Evolutionary conservation across 2,329 filamentous ascomycete genomes (phyloP), one percentile per base, ranked within the genome.

Genomic region (Aspergillus sp.): DNA sequence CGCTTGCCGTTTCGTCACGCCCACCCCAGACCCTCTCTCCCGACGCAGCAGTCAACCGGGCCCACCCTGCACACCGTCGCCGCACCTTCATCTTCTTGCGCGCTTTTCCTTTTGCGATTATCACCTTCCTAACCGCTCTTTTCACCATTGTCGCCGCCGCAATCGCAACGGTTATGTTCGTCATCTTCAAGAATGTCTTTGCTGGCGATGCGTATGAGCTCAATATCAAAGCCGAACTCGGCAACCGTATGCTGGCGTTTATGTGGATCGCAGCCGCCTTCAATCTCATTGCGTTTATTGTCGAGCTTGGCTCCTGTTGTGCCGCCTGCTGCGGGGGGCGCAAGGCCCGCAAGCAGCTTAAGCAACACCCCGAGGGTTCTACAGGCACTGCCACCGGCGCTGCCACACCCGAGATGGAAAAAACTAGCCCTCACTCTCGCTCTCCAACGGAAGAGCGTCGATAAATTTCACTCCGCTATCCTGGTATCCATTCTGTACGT

Each of bases 241-340:
- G 92, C 6, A 75, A 73, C 37, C 82, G 85, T 64, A 93, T 96
- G 89, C 84, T 96, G 67, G 89, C 79, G 0, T 96, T 96, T 70
- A 93, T 96, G 88, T 98, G 93, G 93, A 83, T 91, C 27, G 90
- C 88, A 0, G 83, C 86, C 0, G 84, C 80, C 0, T 84, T 88
- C 59, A 84, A 85, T 1, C 75, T 91, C 5, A 68, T 93, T 19
- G 88, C 88, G 0, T 93, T 90, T 66, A 71, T 89, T 33, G 79
- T 96, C 19, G 90, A 96, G 72, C 78, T 89, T 27, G 85, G 87
- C 33, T 82, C 93, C 73, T 90, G 88, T 66, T 96, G 91, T 74
- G 96, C 90, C 14, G 70, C 76, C 21, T 78, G 76, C 57, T 77
- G 75, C 51, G 74, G 76, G 24, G 74, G 73, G 6, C 70, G 70